Conservation (phyloP, 768 basidiomycete genomes). For the Tricholoma flavovirens region DNA sequence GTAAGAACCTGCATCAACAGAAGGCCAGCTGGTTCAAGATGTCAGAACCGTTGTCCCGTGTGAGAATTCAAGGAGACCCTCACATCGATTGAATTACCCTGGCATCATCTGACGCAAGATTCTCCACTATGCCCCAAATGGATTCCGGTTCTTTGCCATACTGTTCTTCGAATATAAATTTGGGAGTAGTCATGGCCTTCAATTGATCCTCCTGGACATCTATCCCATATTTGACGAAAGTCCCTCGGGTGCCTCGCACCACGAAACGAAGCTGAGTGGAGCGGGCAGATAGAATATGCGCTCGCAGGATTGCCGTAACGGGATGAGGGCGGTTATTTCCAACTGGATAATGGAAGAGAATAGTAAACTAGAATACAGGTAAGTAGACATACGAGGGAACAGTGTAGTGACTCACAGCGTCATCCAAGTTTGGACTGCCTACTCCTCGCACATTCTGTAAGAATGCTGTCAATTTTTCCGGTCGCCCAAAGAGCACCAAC, state of each 20-base stretch:
- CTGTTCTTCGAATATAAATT: conserved; percentile 34
- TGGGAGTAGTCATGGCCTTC: conserved; percentile 45
- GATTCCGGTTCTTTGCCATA: conserved; percentile 62
- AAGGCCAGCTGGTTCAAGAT: conserved; percentile 50
- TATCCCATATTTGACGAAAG: conserved; percentile 69
- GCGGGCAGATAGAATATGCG: conserved; percentile 63
- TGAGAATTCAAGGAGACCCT: conserved; percentile 6
- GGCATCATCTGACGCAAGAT: conserved; percentile 41
- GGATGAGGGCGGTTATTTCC: conserved; percentile 40
- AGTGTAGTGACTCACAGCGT: conserved; percentile 39
- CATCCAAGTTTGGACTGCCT: conserved; percentile 61
- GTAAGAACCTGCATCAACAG: conserved; percentile 53
- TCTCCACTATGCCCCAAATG: conserved; percentile 60
- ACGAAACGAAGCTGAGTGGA: conserved; percentile 64
- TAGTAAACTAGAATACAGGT: conserved; percentile 37
- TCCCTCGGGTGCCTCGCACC: conserved; percentile 66
- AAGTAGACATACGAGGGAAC: background rate
- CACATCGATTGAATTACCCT: conserved; percentile 33
- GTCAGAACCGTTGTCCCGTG: background rate
- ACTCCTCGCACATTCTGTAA: conserved; percentile 64
- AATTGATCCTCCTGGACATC: conserved; percentile 80
- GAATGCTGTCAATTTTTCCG: conserved; percentile 61
- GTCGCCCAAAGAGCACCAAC: conserved; percentile 70
- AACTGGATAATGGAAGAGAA: conserved; percentile 45
- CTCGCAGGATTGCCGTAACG: conserved; percentile 62